Conservation (phyloP, 331 rosid species). For the Acacia concinna region DNA sequence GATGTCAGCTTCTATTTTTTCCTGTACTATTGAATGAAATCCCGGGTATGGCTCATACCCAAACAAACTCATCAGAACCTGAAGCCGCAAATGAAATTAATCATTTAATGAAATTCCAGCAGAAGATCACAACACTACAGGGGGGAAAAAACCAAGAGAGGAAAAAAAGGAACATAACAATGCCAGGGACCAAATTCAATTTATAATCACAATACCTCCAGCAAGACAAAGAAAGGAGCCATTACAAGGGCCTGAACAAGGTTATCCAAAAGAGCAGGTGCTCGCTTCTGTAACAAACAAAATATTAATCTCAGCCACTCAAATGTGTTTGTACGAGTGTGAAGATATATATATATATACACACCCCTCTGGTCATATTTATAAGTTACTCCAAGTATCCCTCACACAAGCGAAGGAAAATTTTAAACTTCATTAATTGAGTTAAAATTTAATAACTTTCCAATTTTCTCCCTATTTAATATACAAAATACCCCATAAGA, state of each 20-base stretch:
- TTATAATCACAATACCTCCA: conserved; percentile 55
- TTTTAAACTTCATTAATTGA: too few relatives aligned
- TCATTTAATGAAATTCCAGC: not conserved
- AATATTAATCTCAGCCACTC: not conserved
- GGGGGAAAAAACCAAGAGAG: not conserved
- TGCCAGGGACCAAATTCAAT: not conserved
- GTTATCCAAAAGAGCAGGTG: conserved; percentile 82
- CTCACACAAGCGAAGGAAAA: too few relatives aligned
- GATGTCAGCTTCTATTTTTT: conserved; percentile 54
- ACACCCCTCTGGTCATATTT: too few relatives aligned
- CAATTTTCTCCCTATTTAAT: too few relatives aligned
- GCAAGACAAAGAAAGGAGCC: conserved; percentile 89
- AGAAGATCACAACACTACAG: not conserved
- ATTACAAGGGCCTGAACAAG: conserved; percentile 71
- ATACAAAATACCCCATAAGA: too few relatives aligned
- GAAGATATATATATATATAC: too few relatives aligned
- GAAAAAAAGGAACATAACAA: not conserved
- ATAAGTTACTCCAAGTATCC: too few relatives aligned
- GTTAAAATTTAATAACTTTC: too few relatives aligned
- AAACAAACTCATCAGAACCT: conserved; percentile 55
- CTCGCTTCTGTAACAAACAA: conserved; percentile 49
- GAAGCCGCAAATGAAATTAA: conserved; percentile 23
- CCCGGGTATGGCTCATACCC: conserved; percentile 54
- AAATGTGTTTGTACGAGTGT: too few relatives aligned
- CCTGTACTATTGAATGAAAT: conserved; percentile 61